Evolutionary conservation across 345 rosid species (phyloP), one percentile per base, ranked within the genome.

Genomic region (Eucalyptus tenuipes): DNA sequence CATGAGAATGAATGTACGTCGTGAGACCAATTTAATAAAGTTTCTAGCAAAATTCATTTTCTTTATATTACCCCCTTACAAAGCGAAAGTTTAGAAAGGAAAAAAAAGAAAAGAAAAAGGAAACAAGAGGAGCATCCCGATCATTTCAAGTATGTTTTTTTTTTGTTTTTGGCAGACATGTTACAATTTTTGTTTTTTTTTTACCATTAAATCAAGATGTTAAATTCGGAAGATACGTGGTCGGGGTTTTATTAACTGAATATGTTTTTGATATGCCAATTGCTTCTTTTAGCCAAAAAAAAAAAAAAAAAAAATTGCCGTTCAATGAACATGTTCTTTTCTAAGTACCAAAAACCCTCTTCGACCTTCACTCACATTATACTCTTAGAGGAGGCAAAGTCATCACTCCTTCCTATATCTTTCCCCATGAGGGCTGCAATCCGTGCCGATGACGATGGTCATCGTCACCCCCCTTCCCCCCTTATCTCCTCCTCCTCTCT

Each of bases 351-450:
- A 27, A 59, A 27, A 27, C 66, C 66, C 66, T 59, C 66, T 59
- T 59, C 66, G n/a, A 59, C 66, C 8, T 27, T 59, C n/a, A 27
- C 66, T 59, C 66, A 59, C 0, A 0, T 59, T 0, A 0, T 59
- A 59, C 4, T 59, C 7, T 59, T 59, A 27, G 66, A 0, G 31
- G 31, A 59, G 31, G 29, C 31, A 12, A 59, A 59, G 3, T 59
- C 31, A 59, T 59, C 31, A 27, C 66, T 59, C 68, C 68, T 27
- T 59, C 68, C 68, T 59, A 13, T 1, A 55, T 24, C 61, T 55
- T 55, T 55, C 0, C 61, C 61, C 61, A 55, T 55, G 61, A 55
- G 61, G 61, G 6, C 61, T 55, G 13, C 61, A 55, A 10, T 55
- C 0, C 61, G 12, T 55, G 61, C 61, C 61, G 61, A 55, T 55